Percentiles rank a stretch among this genome's conserved stretches.
phyloP scores from a whole-genome alignment of 2,329 filamentous ascomycete genomes.

The Pestalotiopsis sp. region DNA sequence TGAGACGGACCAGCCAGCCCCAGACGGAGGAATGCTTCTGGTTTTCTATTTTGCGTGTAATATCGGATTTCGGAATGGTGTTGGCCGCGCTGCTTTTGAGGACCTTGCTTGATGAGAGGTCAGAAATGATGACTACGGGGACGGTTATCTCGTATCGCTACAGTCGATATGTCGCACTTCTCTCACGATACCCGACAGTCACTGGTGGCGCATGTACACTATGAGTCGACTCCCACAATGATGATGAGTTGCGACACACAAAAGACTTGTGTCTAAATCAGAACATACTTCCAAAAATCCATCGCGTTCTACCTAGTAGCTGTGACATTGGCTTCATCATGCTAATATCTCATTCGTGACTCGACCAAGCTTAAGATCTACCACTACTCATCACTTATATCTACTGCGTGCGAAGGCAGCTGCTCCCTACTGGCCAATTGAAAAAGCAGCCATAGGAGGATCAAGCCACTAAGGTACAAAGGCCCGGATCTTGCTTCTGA shows the following conservation, averaged over 20 bases:
- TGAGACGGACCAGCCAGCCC: slow-evolving; percentile 9
- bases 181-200: slow-evolving; percentile 12
- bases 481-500: background rate
- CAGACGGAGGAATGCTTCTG: background rate
- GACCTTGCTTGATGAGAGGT: slow-evolving; percentile 4
- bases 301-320: background rate
- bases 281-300: background rate
- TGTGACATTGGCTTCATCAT: background rate
- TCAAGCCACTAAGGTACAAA: background rate
- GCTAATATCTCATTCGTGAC: too few relatives aligned
- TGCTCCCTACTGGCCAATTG: background rate
- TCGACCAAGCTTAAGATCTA: too few relatives aligned
- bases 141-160: slow-evolving; percentile 4
- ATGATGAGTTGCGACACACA: slow-evolving; percentile 4
- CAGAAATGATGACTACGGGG: background rate
- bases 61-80: slow-evolving; percentile 18
- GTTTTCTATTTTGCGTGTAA: slow-evolving; percentile 16
- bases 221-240: slow-evolving; percentile 10
- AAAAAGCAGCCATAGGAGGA: background rate
- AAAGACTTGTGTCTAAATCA: background rate
- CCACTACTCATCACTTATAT: too few relatives aligned
- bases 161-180: slow-evolving; percentile 6
- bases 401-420: too few relatives aligned
- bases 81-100: slow-evolving; percentile 13
- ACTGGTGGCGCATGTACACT: slow-evolving; percentile 15